phyloP scores from a whole-genome alignment of 495 filamentous ascomycete genomes.

The Podospora sp. region DNA sequence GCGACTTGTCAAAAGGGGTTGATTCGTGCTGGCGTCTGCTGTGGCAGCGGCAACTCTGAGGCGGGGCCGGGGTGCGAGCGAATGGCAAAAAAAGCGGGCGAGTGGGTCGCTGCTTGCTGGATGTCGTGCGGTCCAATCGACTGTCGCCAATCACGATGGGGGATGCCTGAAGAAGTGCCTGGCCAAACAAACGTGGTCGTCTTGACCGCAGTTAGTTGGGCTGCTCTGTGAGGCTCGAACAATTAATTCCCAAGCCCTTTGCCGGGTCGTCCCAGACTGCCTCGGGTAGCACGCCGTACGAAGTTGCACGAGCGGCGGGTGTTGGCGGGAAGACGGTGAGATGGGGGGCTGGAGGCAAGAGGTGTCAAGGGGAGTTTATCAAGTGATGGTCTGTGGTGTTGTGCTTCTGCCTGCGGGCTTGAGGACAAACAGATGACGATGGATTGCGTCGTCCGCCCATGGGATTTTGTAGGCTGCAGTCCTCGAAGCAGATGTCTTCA shows the following conservation, averaged over 20 bases:
- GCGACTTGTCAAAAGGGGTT: constrained; percentile 32
- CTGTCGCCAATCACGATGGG: neutral
- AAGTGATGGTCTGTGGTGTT: constrained; percentile 3
- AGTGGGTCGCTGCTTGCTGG: constrained; percentile 1
- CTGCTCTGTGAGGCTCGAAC: constrained; percentile 3
- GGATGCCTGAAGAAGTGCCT: constrained; percentile 12
- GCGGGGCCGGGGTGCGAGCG: constrained; percentile 32
- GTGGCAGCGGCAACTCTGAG: constrained; percentile 39
- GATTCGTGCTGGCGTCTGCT: constrained; percentile 38
- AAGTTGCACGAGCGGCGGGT: neutral
- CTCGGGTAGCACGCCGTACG: neutral
- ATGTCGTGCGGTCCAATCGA: constrained; percentile 12
- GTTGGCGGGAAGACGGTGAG: neutral
- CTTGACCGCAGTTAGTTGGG: constrained; percentile 14
- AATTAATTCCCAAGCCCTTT: constrained; percentile 12
- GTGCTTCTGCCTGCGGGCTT: constrained; percentile 15
- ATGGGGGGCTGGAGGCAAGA: neutral
- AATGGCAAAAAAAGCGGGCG: constrained; percentile 25
- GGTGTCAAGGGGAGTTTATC: constrained; percentile 8
- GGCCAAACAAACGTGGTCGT: constrained; percentile 5
- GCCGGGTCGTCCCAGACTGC: constrained; percentile 7
- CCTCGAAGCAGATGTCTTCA: constrained; percentile 9
- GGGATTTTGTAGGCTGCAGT: constrained; percentile 20
- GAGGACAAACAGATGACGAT: constrained; percentile 14
- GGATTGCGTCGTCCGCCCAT: constrained; percentile 19